Evolutionary conservation across 306 rosid genomes (phyloP).

Genomic region (Ammopiptanthus mongolicus): DNA sequence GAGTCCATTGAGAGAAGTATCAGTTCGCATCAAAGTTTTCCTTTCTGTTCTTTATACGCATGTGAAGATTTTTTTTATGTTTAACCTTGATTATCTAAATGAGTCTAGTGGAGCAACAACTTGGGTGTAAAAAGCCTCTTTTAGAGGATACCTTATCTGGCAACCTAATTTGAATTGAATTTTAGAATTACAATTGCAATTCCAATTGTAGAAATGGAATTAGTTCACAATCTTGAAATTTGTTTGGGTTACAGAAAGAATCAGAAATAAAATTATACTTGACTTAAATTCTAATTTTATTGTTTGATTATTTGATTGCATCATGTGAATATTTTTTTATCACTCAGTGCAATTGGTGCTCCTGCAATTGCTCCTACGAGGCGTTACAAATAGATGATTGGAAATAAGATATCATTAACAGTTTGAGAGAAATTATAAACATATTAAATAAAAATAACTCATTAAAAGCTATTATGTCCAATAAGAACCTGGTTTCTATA

Average conservation of each 20-base stretch:
- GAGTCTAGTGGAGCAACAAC: neutral
- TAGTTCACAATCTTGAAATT: neutral
- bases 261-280: neutral
- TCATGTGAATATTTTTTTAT: no score
- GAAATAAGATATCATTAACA: no score
- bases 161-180: neutral
- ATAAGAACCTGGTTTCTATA: no score
- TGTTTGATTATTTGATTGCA: no score
- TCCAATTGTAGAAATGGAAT: neutral
- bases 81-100: neutral
- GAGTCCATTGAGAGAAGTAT: constrained; percentile 96
- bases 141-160: neutral
- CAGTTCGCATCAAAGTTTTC: neutral
- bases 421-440: no score
- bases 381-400: no score
- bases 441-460: no score
- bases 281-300: neutral
- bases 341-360: no score
- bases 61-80: neutral
- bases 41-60: neutral
- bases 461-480: no score
- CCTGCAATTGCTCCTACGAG: no score
- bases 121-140: neutral
- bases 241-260: no score
- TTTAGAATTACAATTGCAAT: neutral